Evolutionary conservation across 106 monocot genomes (phyloP), one percentile per base, ranked within the genome.

Genomic region (Platanthera guangdongensis): DNA sequence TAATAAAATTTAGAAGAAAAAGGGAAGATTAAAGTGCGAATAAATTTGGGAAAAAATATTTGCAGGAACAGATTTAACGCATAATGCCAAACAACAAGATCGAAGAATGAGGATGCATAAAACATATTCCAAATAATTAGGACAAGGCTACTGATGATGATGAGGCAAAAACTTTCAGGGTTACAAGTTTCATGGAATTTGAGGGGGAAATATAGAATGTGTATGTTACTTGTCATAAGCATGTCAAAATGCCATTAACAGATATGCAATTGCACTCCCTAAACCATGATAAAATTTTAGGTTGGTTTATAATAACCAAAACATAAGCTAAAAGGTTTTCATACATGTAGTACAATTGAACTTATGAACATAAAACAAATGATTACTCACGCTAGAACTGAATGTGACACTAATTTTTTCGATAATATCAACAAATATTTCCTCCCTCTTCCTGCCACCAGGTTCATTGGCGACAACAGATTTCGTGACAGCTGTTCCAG

Each of bases 401-500:
- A 97, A 94, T 73, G 94, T 97, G 72, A 97, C 94, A 82, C 97
- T 97, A 76, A 97, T 97, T 85, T 94, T 97, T 83, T 97, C 97
- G 68, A 97, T 97, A 59, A 94, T 84, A 77, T 97, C 97, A 52
- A 97, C 97, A 89, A 94, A 97, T 63, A 97, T 97, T 86, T 97
- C 94, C 82, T 97, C 97, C 71, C 97, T 91, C 84, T 90, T 94
- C 84, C 81, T 88, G 19, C 88, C 96, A 83, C 94, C 97, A 80
- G 94, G 84, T 60, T 97, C 97, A 76, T 82, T 97, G 22, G 94
- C 91, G 74, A 97, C 86, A 80, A 97, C 97, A 76, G 97, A 97
- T 89, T 97, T 94, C 47, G 97, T 97, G 19, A 97, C 89, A 87
- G 96, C 96, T 74, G 97, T 94, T 47, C 91, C 89, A 32, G 97